Percentiles rank a stretch among this genome's conserved stretches.
These are phyloP conservation scores for Cokeromyces recurvatus DNA, from an alignment of 371 early-diverging fungal species.

Conservation along the genomic window DNA sequence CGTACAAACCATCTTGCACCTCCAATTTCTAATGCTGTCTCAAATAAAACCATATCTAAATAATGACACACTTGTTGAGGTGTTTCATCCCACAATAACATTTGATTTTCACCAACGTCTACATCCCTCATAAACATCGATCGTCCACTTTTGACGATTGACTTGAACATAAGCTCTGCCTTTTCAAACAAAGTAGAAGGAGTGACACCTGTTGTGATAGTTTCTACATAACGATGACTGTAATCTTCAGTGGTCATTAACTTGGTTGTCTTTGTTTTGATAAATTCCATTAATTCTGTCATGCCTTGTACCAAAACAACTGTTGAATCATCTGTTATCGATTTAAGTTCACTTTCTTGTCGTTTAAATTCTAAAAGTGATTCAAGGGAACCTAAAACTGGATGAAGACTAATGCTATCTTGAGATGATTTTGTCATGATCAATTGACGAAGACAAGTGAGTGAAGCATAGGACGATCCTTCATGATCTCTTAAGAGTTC, in stretches of 20 bases:
- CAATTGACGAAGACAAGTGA: slow-evolving; percentile 16
- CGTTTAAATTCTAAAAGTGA: slow-evolving; percentile 10
- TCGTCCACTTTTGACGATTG: slow-evolving; percentile 44
- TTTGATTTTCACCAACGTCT: slow-evolving; percentile 25
- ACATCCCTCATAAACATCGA: slow-evolving; percentile 51
- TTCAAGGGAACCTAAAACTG: slow-evolving; percentile 11
- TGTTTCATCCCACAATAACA: slow-evolving; percentile 23
- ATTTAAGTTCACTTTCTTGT: slow-evolving; percentile 6
- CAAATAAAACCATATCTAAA: slow-evolving; percentile 45
- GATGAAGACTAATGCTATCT: slow-evolving; percentile 7
- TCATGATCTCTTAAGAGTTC: slow-evolving; percentile 16
- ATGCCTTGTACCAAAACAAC: slow-evolving; percentile 1
- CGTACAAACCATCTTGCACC: slow-evolving; percentile 43
- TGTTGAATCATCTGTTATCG: slow-evolving; percentile 2
- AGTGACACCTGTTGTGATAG: slow-evolving; percentile 26
- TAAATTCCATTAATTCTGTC: slow-evolving; percentile 6
- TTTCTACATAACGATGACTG: slow-evolving; percentile 15
- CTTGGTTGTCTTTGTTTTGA: slow-evolving; percentile 16
- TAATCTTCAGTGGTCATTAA: slow-evolving; percentile 3
- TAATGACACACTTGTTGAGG: slow-evolving; percentile 33
- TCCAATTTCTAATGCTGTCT: slow-evolving; percentile 39
- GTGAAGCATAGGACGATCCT: slow-evolving; percentile 11
- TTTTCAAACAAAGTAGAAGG: slow-evolving; percentile 33
- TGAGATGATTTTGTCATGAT: slow-evolving; percentile 8
- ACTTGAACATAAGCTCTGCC: slow-evolving; percentile 37